Percentiles rank a stretch among this genome's conserved stretches.
Conservation (phyloP, 768 basidiomycete species). For the Dentipellis sp. region DNA sequence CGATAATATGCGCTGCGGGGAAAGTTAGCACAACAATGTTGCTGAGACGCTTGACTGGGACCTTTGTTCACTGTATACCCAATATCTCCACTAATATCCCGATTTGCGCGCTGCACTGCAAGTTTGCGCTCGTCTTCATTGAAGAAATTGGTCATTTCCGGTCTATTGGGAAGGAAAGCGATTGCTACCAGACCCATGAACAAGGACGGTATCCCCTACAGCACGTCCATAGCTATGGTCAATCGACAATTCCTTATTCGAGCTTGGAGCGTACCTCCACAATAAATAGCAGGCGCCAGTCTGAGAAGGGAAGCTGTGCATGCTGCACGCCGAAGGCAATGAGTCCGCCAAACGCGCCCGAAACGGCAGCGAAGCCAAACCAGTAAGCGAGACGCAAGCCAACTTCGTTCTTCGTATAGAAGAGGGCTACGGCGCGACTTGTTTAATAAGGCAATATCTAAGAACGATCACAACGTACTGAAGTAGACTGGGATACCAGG, state of each 20-base stretch:
- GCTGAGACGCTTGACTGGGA: constrained; percentile 14
- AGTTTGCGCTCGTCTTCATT: constrained; percentile 43
- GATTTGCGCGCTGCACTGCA: constrained; percentile 58
- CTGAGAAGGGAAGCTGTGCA: constrained; percentile 33
- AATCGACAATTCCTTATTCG: not conserved
- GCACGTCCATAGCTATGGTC: not conserved
- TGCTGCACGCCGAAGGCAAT: constrained; percentile 76
- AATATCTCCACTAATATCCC: constrained; percentile 55
- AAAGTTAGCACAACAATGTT: not conserved
- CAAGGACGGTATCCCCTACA: constrained; percentile 58
- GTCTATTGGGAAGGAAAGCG: constrained; percentile 56
- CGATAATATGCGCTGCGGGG: constrained; percentile 43
- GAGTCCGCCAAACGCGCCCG: constrained; percentile 80
- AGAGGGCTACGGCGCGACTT: constrained; percentile 24
- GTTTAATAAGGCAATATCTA: no score
- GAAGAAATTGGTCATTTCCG: constrained; percentile 58
- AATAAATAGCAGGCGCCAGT: constrained; percentile 64
- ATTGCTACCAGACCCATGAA: constrained; percentile 49
- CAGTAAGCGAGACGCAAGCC: constrained; percentile 71
- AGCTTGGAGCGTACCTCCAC: constrained; percentile 43
- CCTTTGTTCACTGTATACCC: constrained; percentile 60
- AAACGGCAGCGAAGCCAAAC: constrained; percentile 79
- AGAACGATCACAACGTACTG: constrained; percentile 28
- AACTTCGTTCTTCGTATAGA: constrained; percentile 68
- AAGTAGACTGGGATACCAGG: constrained; percentile 74